Evolutionary conservation across 495 filamentous ascomycete genomes (phyloP).

Genomic region (Neurospora sp.): DNA sequence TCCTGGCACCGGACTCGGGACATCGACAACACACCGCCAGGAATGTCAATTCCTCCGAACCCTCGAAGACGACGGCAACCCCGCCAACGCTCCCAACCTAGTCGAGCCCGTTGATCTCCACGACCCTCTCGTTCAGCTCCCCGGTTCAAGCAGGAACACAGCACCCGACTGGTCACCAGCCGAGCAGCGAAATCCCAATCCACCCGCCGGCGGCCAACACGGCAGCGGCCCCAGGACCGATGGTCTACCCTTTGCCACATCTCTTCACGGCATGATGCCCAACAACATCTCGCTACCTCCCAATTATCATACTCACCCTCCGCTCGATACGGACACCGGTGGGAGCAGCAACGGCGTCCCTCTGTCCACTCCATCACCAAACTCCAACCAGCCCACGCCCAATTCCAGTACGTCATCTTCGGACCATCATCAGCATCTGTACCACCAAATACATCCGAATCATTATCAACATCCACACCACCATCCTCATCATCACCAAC

Average conservation of each 20-base stretch:
- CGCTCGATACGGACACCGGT: constrained; percentile 10
- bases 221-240: constrained; percentile 2
- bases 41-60: constrained; percentile 26
- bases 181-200: constrained; percentile 18
- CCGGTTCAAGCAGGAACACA: constrained; percentile 12
- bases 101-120: constrained; percentile 16
- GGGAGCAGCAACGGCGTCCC: constrained; percentile 27
- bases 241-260: constrained; percentile 11
- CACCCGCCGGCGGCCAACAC: constrained; percentile 23
- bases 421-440: constrained; percentile 24
- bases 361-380: constrained; percentile 25
- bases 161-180: constrained; percentile 21
- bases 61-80: constrained; percentile 20
- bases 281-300: constrained; percentile 17
- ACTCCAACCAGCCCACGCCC: constrained; percentile 38
- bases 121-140: constrained; percentile 6
- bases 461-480: constrained; percentile 33
- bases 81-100: constrained; percentile 17
- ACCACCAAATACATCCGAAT: constrained; percentile 7
- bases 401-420: constrained; percentile 39
- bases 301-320: not conserved
- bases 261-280: constrained; percentile 19
- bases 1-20: not conserved
- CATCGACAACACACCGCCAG: constrained; percentile 6
- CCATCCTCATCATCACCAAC: constrained; percentile 29